phyloP scores from a whole-genome alignment of 345 rosid species.

The Microthlaspi erraticum region DNA sequence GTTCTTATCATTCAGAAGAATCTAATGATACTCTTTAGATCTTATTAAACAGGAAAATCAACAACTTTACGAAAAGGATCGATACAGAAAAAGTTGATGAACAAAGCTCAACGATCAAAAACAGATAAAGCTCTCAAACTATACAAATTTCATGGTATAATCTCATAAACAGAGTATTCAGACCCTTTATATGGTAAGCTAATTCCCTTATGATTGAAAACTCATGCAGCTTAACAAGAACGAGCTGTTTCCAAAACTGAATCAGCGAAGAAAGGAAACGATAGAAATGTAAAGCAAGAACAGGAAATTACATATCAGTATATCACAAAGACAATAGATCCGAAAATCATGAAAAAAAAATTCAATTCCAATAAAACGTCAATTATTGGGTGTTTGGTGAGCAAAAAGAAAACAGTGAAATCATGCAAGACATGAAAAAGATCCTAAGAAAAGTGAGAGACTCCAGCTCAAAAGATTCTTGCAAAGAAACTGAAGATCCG shows the following conservation, averaged over 20 bases:
- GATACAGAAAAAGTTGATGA: background rate
- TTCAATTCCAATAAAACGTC: background rate
- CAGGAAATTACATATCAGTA: background rate
- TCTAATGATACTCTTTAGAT: background rate
- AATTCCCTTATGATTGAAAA: background rate
- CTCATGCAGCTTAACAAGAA: no score
- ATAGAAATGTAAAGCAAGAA: background rate
- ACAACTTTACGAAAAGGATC: background rate
- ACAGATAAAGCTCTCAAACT: no score
- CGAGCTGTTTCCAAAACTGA: background rate
- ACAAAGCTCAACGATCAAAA: no score
- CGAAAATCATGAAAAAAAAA: background rate
- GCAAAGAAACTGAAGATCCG: constrained; percentile 22
- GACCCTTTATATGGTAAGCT: background rate
- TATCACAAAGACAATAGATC: background rate
- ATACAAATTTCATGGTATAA: no score
- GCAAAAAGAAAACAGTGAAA: background rate
- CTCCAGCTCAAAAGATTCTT: background rate
- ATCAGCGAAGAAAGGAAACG: background rate
- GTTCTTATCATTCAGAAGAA: background rate
- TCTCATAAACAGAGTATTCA: constrained; percentile 2
- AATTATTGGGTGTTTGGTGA: background rate
- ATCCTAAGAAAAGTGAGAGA: constrained; percentile 8
- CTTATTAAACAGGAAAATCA: background rate
- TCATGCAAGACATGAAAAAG: background rate